A percentile compares a stretch with the other conserved stretches of the same genome.
These are phyloP conservation scores for Dothideomycetes sp. DNA, from an alignment of 2,329 filamentous ascomycete species.

Conservation along the genomic window DNA sequence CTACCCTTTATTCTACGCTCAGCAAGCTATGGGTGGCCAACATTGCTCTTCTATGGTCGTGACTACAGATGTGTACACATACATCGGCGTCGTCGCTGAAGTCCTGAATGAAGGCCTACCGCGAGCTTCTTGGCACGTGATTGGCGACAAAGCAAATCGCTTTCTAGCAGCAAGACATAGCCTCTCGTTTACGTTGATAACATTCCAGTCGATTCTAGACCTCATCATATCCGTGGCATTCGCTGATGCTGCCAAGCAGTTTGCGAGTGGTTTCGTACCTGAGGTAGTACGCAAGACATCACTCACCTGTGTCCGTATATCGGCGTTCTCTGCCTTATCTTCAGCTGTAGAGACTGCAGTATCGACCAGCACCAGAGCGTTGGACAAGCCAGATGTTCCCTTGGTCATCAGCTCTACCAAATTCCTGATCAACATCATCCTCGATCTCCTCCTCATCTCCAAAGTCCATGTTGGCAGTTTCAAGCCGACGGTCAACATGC, in stretches of 20 bases:
- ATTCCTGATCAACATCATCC: slow-evolving; percentile 54
- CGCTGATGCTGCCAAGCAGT: slow-evolving; percentile 39
- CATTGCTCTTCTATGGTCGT: slow-evolving; percentile 50
- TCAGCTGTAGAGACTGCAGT: slow-evolving; percentile 55
- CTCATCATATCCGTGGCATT: slow-evolving; percentile 51
- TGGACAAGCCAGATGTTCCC: slow-evolving; percentile 60
- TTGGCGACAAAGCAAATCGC: slow-evolving; percentile 51
- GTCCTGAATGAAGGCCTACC: slow-evolving; percentile 65
- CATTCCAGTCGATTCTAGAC: slow-evolving; percentile 45
- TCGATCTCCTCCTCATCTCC: slow-evolving; percentile 57
- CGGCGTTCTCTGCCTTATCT: slow-evolving; percentile 50
- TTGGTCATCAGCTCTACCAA: slow-evolving; percentile 53
- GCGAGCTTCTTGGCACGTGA: slow-evolving; percentile 55
- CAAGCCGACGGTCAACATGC: slow-evolving; percentile 49
- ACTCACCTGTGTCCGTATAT: slow-evolving; percentile 54
- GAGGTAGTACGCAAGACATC: slow-evolving; percentile 43
- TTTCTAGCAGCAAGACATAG: slow-evolving; percentile 40
- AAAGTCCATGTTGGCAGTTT: slow-evolving; percentile 48
- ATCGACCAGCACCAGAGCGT: slow-evolving; percentile 47
- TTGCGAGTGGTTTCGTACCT: slow-evolving; percentile 54
- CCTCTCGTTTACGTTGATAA: slow-evolving; percentile 49
- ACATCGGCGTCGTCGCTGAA: slow-evolving; percentile 56
- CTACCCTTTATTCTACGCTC: slow-evolving; percentile 56
- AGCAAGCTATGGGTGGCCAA: slow-evolving; percentile 61
- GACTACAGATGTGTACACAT: slow-evolving; percentile 57